Base-by-base conservation (phyloP, 192 early-diverging fungal species). In the Mortierella antarctica region DNA sequence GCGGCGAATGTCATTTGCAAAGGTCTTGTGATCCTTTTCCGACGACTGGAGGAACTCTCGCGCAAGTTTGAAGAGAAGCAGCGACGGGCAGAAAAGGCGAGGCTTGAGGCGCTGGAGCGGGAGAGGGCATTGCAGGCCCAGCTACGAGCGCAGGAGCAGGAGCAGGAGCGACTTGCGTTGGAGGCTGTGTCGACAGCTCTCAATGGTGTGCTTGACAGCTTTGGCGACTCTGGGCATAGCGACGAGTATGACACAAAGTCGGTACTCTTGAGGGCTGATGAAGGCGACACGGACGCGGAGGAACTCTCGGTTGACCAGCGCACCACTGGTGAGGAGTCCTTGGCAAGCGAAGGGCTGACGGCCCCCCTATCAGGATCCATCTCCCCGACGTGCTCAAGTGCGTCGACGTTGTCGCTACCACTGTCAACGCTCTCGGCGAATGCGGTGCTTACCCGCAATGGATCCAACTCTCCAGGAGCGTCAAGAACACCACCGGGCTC, bases 171-270 rank as follows among this genome's bases (percentile, higher is more conserved):
- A 11, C 53, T 80, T 40, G 70, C 77, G 2, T 23, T 80, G 45
- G 77, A 80, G 23, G 77, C 77, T 7, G 77, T 80, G 9, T 72
- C 77, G 0, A 72, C 77, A 4, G 77, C 65, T 6, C 18, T 80
- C 47, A 80, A 48, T 44, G 77, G 77, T 6, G 70, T 80, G 3
- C 21, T 80, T n/a, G 57, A 69, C 6, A 67, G 64, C 20, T 17
- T 79, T 42, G 75, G 55, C 6, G 69, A 65, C 13, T 67, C 65
- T 66, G 52, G 57, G 9, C 39, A 57, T 1, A 67, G 70, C 7
- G 77, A 80, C 12, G 77, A 80, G 10, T 80, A 62, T 17, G 77
- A 80, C 13, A 51, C 77, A 11, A 80, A 80, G 31, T 80, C 77
- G 5, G 65, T 63, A 18, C 65, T 80, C 42, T 63, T 80, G 51